phyloP scores from a whole-genome alignment of 495 filamentous ascomycete genomes.

The Jackrogersella multiformis region DNA sequence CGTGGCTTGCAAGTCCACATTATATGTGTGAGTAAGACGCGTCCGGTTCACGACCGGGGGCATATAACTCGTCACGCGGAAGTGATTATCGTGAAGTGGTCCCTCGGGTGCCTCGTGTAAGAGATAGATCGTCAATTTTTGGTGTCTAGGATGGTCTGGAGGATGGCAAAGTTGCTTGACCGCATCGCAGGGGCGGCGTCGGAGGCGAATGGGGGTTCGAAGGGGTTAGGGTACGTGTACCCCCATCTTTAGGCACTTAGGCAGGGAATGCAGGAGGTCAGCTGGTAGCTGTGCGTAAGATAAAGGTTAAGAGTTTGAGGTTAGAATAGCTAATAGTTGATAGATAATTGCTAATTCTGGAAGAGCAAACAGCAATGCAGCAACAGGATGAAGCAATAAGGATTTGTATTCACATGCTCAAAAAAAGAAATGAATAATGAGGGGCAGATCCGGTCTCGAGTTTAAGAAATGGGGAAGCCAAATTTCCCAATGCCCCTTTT shows the following conservation, averaged over 20 bases:
- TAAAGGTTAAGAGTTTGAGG: slow-evolving; percentile 5
- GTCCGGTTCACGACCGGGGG: slow-evolving; percentile 17
- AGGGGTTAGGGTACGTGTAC: slow-evolving; percentile 5
- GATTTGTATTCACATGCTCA: slow-evolving; percentile 24
- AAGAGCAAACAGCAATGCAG: slow-evolving; percentile 21
- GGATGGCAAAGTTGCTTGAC: slow-evolving; percentile 25
- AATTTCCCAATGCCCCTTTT: slow-evolving; percentile 31
- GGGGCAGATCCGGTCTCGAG: slow-evolving; percentile 1
- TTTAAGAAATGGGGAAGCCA: slow-evolving; percentile 22
- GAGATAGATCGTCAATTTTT: slow-evolving; percentile 28
- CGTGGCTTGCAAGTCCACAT: slow-evolving; percentile 33
- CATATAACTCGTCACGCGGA: slow-evolving; percentile 29
- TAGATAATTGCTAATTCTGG: neutral
- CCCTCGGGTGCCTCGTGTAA: slow-evolving; percentile 33
- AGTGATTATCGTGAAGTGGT: slow-evolving; percentile 37
- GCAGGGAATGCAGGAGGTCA: slow-evolving; percentile 34
- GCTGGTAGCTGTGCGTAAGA: slow-evolving; percentile 35
- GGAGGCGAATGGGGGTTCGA: slow-evolving; percentile 24
- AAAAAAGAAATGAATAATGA: slow-evolving; percentile 29
- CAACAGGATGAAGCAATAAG: no score
- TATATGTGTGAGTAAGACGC: slow-evolving; percentile 28
- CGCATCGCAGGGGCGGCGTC: slow-evolving; percentile 30
- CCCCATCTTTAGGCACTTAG: slow-evolving; percentile 34
- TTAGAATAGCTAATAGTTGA: neutral
- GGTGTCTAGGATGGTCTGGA: slow-evolving; percentile 18